Evolutionary conservation across 768 basidiomycete genomes (phyloP), one percentile per base, ranked within the genome.

Genomic region (Leccinum fibrillosum): DNA sequence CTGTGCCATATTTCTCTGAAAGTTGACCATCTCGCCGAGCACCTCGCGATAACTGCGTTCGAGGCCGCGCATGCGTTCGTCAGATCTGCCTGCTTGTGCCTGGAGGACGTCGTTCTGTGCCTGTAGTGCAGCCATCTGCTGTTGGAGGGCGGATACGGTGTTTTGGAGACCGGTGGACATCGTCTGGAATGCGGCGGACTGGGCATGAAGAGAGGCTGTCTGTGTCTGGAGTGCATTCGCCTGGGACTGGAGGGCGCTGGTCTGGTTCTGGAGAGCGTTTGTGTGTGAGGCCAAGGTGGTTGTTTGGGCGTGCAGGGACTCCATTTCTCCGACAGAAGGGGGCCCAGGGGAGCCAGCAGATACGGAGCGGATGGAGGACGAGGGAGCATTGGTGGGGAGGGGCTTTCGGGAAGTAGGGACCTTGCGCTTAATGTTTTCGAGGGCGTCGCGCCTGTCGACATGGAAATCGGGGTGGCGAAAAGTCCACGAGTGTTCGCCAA

Each of bases 1-100:
- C 73, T 92, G 87, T 32, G 88, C 89, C 83, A 87, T 83, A 63
- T 83, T 84, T 59, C 82, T 75, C 73, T 89, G 88, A 69, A 88
- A 87, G 63, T 80, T 78, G 66, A 87, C 85, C 79, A 90, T 83
- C 72, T 89, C 88, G 62, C 78, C 78, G 34, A 89, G 81, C 50
- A 88, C 83, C 56, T 82, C 83, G 69, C 86, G 82, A 70, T 89
- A 88, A 65, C 83, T 83, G 54, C 76, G 76, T 66, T 86, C 85
- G 13, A 89, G 75, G 51, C 78, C 81, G 25, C 79, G 78, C 60
- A 88, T 76, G 52, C 84, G 83, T 3, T 77, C 71, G 58, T 85
- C 80, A 10, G 85, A 74, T 2, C 71, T 58, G 1, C 63, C 63
- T 3, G 61, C 56, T 39, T 77, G 76, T 0, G 64, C 49, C 42